Evolutionary conservation across 805 yeast species (phyloP).

Genomic region (Candida odintsovae): DNA sequence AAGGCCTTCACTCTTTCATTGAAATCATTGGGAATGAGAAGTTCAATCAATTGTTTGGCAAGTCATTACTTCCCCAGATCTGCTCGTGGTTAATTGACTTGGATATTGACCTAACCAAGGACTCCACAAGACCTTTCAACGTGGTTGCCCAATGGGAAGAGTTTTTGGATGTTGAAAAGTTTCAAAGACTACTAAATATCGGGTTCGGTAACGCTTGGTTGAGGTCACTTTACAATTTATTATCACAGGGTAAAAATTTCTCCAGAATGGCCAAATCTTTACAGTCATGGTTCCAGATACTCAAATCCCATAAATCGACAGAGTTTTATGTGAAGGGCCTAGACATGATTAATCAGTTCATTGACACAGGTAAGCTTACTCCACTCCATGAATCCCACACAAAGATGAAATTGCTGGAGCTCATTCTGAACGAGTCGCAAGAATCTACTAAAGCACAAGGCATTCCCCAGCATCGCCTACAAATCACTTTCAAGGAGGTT

Average conservation of each 20-base stretch:
- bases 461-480: constrained; percentile 36
- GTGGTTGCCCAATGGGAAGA: not conserved
- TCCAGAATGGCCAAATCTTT: constrained; percentile 24
- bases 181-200: constrained; percentile 13
- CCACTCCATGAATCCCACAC: constrained; percentile 6
- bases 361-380: constrained; percentile 14
- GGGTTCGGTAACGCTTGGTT: constrained; percentile 30
- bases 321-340: constrained; percentile 12
- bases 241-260: not conserved
- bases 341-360: constrained; percentile 27
- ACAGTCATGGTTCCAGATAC: constrained; percentile 24
- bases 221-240: constrained; percentile 7
- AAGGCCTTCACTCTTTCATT: constrained; percentile 26
- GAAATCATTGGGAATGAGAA: constrained; percentile 27
- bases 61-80: constrained; percentile 19
- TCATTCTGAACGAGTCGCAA: not conserved
- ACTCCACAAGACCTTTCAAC: not conserved
- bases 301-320: constrained; percentile 3
- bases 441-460: not conserved
- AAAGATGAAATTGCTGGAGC: not conserved
- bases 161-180: not conserved
- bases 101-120: not conserved
- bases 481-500: constrained; percentile 56
- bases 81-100: constrained; percentile 1
- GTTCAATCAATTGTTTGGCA: constrained; percentile 14